phyloP scores from a whole-genome alignment of 352 stramenopile species.

The Globisporangium nagaii region DNA sequence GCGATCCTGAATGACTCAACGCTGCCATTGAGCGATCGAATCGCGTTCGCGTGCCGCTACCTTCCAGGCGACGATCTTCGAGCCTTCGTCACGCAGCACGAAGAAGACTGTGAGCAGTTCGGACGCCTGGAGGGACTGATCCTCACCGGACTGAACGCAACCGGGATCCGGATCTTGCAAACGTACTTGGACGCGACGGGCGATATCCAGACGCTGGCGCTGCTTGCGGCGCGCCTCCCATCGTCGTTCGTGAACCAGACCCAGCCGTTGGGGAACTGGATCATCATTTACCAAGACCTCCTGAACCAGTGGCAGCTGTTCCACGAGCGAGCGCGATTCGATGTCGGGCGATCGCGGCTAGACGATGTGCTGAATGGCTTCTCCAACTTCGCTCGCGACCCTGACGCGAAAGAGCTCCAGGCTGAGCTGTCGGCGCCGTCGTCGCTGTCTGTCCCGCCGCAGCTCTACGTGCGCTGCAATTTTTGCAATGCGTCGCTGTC shows the following conservation, averaged over 20 bases:
- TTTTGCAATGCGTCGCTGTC: slow-evolving; percentile 91
- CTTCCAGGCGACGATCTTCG: slow-evolving; percentile 79
- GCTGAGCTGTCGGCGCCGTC: slow-evolving; percentile 38
- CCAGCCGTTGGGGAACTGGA: slow-evolving; percentile 75
- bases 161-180: slow-evolving; percentile 86
- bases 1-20: slow-evolving; percentile 84
- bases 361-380: slow-evolving; percentile 83
- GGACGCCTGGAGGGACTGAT: slow-evolving; percentile 90
- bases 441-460: slow-evolving; percentile 59
- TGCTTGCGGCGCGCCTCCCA: slow-evolving; percentile 71
- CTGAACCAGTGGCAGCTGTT: slow-evolving; percentile 94
- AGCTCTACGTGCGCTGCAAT: slow-evolving; percentile 93
- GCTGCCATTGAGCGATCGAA: slow-evolving; percentile 83
- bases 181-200: slow-evolving; percentile 87
- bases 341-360: slow-evolving; percentile 88
- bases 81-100: slow-evolving; percentile 69
- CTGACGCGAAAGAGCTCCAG: slow-evolving; percentile 38
- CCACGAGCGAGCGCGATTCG: slow-evolving; percentile 89
- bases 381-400: slow-evolving; percentile 45
- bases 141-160: slow-evolving; percentile 80
- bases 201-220: slow-evolving; percentile 90
- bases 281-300: slow-evolving; percentile 89
- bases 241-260: slow-evolving; percentile 49
- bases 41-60: slow-evolving; percentile 91
- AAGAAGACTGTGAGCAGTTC: slow-evolving; percentile 74